Percentiles rank a stretch among this genome's conserved stretches.
Conservation (phyloP, 768 basidiomycete species). For the Lentinula lateritia region DNA sequence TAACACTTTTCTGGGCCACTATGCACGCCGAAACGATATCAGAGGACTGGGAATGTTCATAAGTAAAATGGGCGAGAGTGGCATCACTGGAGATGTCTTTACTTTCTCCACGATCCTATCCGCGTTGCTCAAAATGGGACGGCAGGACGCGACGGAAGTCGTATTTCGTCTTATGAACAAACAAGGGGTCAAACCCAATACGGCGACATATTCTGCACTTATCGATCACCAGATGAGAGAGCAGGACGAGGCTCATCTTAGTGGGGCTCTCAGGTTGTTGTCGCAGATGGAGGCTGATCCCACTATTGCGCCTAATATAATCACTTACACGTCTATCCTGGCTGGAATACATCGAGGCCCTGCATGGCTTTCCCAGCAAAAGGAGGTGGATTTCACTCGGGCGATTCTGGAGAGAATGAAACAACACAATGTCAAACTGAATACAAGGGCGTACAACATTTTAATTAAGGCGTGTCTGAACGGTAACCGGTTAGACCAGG, state of each 20-base stretch:
- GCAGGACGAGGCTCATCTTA: conserved; percentile 46
- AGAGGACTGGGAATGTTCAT: conserved; percentile 54
- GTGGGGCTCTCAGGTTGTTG: conserved; percentile 64
- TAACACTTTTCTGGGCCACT: conserved; percentile 75
- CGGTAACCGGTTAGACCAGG: conserved; percentile 42
- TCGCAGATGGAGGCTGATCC: conserved; percentile 65
- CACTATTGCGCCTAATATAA: conserved; percentile 54
- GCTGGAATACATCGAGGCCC: conserved; percentile 60
- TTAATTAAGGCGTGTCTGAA: conserved; percentile 65
- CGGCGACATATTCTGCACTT: conserved; percentile 73
- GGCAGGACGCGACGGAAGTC: conserved; percentile 57
- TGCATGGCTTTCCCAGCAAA: conserved; percentile 37
- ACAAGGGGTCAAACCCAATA: conserved; percentile 68
- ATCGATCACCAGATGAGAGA: conserved; percentile 68
- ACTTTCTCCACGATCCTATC: conserved; percentile 86
- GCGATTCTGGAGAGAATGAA: conserved; percentile 58
- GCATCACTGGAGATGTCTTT: conserved; percentile 68
- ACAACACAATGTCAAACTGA: conserved; percentile 45
- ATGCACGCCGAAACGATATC: conserved; percentile 59
- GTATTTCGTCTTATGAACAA: conserved; percentile 72
- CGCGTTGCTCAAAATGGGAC: conserved; percentile 64
- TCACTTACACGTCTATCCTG: conserved; percentile 82
- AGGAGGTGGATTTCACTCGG: conserved; percentile 40
- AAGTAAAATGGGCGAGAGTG: conserved; percentile 45
- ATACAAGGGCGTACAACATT: conserved; percentile 69